phyloP scores from a whole-genome alignment of 2,329 filamentous ascomycete genomes.

The Aspergillus felis region DNA sequence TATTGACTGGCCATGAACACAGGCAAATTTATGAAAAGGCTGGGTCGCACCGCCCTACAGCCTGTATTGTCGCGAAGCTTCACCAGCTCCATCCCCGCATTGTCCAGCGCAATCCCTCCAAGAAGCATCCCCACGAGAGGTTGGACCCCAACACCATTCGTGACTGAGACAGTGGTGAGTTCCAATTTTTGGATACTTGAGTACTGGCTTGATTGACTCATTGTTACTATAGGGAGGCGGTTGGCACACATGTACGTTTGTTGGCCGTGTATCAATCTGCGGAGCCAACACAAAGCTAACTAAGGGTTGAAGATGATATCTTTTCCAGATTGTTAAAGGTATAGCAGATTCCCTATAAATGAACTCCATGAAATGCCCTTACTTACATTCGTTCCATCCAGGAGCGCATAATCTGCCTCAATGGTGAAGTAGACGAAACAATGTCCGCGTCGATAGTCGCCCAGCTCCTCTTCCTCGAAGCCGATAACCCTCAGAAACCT shows the following conservation, averaged over 20 bases:
- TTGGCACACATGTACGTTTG: slow-evolving; percentile 68
- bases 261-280: neutral
- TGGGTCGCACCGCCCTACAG: slow-evolving; percentile 17
- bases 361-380: neutral
- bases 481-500: slow-evolving; percentile 88
- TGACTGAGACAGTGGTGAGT: slow-evolving; percentile 55
- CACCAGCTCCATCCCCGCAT: slow-evolving; percentile 23
- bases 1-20: slow-evolving; percentile 18
- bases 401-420: slow-evolving; percentile 93
- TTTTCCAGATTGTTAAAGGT: slow-evolving; percentile 77
- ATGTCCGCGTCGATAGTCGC: slow-evolving; percentile 92
- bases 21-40: slow-evolving; percentile 17
- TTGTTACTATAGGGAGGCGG: slow-evolving; percentile 58
- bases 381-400: slow-evolving; percentile 33
- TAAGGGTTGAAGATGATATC: slow-evolving; percentile 62
- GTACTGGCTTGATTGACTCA: slow-evolving; percentile 16
- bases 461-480: slow-evolving; percentile 96
- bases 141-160: slow-evolving; percentile 52
- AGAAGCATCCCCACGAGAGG: slow-evolving; percentile 36
- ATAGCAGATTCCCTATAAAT: slow-evolving; percentile 32
- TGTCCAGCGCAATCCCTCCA: slow-evolving; percentile 28
- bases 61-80: slow-evolving; percentile 23
- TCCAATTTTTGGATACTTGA: slow-evolving; percentile 10
- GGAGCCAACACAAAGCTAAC: slow-evolving; percentile 7
- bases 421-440: slow-evolving; percentile 84